Percentiles rank a stretch among this genome's conserved stretches.
phyloP scores from a whole-genome alignment of 2,329 filamentous ascomycete species.

The Ophiosphaerella narmari region DNA sequence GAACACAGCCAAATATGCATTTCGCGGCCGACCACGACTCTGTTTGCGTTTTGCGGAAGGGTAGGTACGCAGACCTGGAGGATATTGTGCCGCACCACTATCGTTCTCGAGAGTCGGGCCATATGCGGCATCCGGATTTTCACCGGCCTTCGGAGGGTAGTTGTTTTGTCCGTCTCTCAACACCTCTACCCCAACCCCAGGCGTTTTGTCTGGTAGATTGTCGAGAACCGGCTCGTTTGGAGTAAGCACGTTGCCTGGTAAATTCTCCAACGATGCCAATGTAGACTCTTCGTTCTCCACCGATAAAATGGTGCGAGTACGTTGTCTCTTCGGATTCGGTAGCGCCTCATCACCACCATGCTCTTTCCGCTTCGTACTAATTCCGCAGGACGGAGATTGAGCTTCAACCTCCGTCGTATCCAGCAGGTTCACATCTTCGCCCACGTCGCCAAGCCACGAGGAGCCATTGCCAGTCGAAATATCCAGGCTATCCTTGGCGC shows the following conservation, averaged over 20 bases:
- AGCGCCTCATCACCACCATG: background rate
- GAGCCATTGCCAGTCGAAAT: background rate
- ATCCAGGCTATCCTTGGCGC: background rate
- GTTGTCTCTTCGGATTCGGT: background rate
- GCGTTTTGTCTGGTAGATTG: constrained; percentile 4
- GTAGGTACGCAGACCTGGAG: constrained; percentile 51
- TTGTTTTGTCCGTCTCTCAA: too few species aligned
- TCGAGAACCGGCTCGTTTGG: too few species aligned
- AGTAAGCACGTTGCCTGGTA: too few species aligned
- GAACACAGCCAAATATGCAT: constrained; percentile 50
- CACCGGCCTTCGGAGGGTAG: too few species aligned
- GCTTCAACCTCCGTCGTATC: background rate
- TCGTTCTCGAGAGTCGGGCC: background rate
- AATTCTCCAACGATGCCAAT: background rate
- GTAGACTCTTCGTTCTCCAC: constrained; percentile 6
- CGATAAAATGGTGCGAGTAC: background rate
- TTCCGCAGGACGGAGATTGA: background rate
- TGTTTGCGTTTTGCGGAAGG: constrained; percentile 48
- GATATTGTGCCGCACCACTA: constrained; percentile 19
- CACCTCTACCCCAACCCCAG: background rate
- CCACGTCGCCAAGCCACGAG: background rate
- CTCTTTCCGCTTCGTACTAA: background rate
- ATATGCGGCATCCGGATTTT: background rate
- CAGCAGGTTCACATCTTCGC: background rate
- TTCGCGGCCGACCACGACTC: constrained; percentile 48